A percentile compares a stretch with the other conserved stretches of the same genome.
phyloP scores from a whole-genome alignment of 805 yeast species.

The Ogataea corticis region DNA sequence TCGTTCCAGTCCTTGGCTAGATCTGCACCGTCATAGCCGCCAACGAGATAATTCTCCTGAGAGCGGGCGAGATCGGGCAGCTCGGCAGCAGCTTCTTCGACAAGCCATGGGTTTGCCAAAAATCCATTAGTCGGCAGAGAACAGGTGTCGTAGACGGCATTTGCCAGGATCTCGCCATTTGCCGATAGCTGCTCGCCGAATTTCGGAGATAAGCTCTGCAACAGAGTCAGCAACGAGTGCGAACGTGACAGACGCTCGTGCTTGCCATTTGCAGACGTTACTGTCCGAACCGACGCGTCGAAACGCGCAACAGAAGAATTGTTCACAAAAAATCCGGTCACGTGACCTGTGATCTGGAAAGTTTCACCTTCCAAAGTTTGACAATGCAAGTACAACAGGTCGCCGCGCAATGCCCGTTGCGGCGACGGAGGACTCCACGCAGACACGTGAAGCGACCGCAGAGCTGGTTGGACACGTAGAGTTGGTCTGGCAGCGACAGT shows the following conservation, averaged over 20 bases:
- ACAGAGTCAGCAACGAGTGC: constrained; percentile 60
- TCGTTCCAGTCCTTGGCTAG: constrained; percentile 81
- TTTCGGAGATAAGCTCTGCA: constrained; percentile 64
- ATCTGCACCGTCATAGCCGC: constrained; percentile 63
- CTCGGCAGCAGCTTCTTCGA: constrained; percentile 26
- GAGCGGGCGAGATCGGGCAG: constrained; percentile 60
- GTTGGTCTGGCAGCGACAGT: constrained; percentile 35
- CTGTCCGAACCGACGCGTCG: constrained; percentile 57
- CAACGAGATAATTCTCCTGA: constrained; percentile 53
- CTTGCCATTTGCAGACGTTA: constrained; percentile 26
- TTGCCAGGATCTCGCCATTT: constrained; percentile 48
- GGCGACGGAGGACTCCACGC: constrained; percentile 87
- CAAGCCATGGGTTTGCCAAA: constrained; percentile 78
- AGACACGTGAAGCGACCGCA: constrained; percentile 60
- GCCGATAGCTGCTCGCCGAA: constrained; percentile 53
- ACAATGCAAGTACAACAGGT: constrained; percentile 70
- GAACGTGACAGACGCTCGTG: constrained; percentile 36
- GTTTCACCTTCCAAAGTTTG: constrained; percentile 82
- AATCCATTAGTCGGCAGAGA: constrained; percentile 61
- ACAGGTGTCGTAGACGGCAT: constrained; percentile 53
- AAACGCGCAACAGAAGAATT: constrained; percentile 65
- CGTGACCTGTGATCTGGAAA: constrained; percentile 74
- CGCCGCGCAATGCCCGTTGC: constrained; percentile 64
- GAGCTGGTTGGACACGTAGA: constrained; percentile 44
- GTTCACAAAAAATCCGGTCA: constrained; percentile 78